Evolutionary conservation across 2,329 filamentous ascomycete species (phyloP), one percentile per base, ranked within the genome.

Genomic region (Penicillium glabrum): DNA sequence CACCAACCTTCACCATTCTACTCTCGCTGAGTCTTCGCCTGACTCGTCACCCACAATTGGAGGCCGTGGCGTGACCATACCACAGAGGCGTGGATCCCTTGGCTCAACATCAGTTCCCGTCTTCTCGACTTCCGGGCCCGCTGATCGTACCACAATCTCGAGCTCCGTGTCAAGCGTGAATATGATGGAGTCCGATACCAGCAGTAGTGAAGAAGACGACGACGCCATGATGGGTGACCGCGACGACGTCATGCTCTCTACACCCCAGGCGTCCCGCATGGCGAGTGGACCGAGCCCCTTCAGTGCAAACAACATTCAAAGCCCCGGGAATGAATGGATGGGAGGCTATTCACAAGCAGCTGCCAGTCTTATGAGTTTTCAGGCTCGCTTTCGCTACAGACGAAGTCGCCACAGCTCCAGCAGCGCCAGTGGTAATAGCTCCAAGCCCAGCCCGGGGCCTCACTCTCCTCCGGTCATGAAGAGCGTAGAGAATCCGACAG

Each of bases 1-100:
- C 60, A 97, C 93, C 11, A 96, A 93, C 71, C 82, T 99, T 23
- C 95, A 98, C 76, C 95, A 98, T 75, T 97, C 93, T 16, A 98
- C 90, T 0, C 83, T 98, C 9, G 93, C 93, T 54, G 91, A 96
- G 72, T 89, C 90, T 1, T 95, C 90, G 5, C 92, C 93, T 3
- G 92, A 96, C 72, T 95, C 91, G 0, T 97, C 93, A 0, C 95
- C 95, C 0, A 93, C 89, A 13, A 88, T 95, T 53, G 87, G 87
- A 51, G 87, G 88, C 41, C 86, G 89, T 61, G 82, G 82, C 2
- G 80, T 87, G 70, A 80, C 79, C 56, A 87, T 87, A 53, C 84
- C 85, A 3, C 75, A 79, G 39, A 77, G 83, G 51, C 84, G 81
- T 55, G 72, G 74, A 62, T 89, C 88, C 3, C 88, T 88, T 19